These are phyloP conservation scores for Arachis monticola DNA, from an alignment of 331 rosid species.

Conservation along the genomic window DNA sequence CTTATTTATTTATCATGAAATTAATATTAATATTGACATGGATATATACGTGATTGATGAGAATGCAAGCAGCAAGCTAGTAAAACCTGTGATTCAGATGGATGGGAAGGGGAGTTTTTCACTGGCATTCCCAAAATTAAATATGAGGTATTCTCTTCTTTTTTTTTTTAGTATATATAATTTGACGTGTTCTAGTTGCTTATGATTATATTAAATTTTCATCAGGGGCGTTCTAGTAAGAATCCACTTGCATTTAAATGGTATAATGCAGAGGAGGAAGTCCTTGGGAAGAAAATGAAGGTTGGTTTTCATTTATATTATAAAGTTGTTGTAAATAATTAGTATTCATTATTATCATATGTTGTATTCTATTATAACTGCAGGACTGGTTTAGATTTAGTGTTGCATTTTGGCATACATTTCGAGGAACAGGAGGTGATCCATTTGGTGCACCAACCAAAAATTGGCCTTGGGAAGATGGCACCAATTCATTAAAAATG, in stretches of 20 bases:
- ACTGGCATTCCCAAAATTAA: constrained; percentile 73
- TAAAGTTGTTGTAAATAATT: neutral
- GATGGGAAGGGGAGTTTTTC: constrained; percentile 88
- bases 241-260: constrained; percentile 80
- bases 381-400: constrained; percentile 98
- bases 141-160: constrained; percentile 56
- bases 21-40: neutral
- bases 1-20: neutral
- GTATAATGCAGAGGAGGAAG: constrained; percentile 86
- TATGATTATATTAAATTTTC: too few species aligned
- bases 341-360: too few species aligned
- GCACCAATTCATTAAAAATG: constrained; percentile 88
- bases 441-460: constrained; percentile 93
- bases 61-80: constrained; percentile 31
- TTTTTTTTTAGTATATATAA: too few species aligned
- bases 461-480: constrained; percentile 98
- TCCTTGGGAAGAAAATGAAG: constrained; percentile 96
- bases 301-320: constrained; percentile 48
- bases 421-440: constrained; percentile 92
- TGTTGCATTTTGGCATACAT: constrained; percentile 99
- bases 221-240: constrained; percentile 64
- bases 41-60: constrained; percentile 6
- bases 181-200: too few species aligned
- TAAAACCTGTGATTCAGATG: constrained; percentile 60
- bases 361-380: constrained; percentile 11